Conservation (phyloP, 2,329 filamentous ascomycete species). For the Biscogniauxia mediterranea region DNA sequence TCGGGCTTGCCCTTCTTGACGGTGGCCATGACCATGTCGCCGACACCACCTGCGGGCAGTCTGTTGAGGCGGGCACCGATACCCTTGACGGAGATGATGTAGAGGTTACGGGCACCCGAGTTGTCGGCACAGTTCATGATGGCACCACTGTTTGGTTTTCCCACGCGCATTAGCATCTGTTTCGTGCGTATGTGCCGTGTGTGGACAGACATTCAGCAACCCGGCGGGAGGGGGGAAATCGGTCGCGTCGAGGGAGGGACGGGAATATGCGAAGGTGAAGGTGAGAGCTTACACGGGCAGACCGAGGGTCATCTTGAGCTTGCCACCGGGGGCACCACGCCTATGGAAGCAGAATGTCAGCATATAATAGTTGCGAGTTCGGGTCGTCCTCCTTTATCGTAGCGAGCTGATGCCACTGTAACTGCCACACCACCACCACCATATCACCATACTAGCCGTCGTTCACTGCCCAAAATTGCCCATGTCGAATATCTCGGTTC, state of each 20-base stretch:
- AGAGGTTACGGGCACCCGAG: conserved; percentile 96
- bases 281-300: conserved; percentile 89
- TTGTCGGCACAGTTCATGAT: conserved; percentile 99
- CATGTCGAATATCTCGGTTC: too few species aligned
- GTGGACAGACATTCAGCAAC: background rate
- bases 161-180: conserved; percentile 14
- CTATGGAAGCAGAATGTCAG: conserved; percentile 38
- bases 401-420: background rate
- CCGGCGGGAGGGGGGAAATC: background rate
- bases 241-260: conserved; percentile 18
- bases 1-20: conserved; percentile 99
- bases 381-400: background rate
- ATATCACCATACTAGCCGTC: too few species aligned
- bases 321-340: conserved; percentile 96
- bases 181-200: background rate
- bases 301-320: conserved; percentile 99
- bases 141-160: conserved; percentile 66
- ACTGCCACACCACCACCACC: background rate
- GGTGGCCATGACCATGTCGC: conserved; percentile 99
- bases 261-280: conserved; percentile 33
- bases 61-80: conserved; percentile 97
- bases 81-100: conserved; percentile 99
- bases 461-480: too few species aligned
- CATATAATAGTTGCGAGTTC: background rate
- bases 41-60: conserved; percentile 94